These are phyloP conservation scores for Penicillium canariense DNA, from an alignment of 495 filamentous ascomycete genomes.

Conservation along the genomic window DNA sequence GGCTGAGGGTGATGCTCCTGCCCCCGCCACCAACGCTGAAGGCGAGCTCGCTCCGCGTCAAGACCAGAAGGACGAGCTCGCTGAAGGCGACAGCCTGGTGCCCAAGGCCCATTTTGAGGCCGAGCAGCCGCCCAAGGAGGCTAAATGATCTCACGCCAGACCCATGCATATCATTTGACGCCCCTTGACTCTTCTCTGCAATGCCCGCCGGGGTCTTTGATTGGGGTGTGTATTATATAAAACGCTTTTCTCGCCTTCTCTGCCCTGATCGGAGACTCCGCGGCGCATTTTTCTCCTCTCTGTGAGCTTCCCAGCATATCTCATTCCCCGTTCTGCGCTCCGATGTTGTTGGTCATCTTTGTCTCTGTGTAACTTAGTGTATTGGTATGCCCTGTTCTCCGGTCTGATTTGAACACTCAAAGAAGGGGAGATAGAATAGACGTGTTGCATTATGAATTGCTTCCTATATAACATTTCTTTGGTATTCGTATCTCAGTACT, in stretches of 20 bases:
- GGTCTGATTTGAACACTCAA: slow-evolving; percentile 10
- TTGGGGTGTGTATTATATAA: slow-evolving; percentile 32
- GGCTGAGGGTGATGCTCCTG: slow-evolving; percentile 25
- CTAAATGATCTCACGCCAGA: slow-evolving; percentile 19
- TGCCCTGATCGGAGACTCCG: slow-evolving; percentile 12
- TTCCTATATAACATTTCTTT: background rate
- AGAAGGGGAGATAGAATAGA: slow-evolving; percentile 27
- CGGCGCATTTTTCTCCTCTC: slow-evolving; percentile 18
- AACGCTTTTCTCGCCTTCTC: slow-evolving; percentile 17
- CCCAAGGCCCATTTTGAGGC: slow-evolving; percentile 53
- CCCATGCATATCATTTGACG: slow-evolving; percentile 10
- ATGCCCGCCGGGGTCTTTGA: slow-evolving; percentile 16
- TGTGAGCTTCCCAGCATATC: slow-evolving; percentile 28
- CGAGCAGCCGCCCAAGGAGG: slow-evolving; percentile 29
- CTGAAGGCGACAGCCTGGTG: slow-evolving; percentile 45
- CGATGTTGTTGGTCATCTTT: slow-evolving; percentile 17
- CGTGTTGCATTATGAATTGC: slow-evolving; percentile 24
- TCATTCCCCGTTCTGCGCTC: slow-evolving; percentile 29
- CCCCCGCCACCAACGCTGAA: slow-evolving; percentile 17
- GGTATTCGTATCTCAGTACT: background rate
- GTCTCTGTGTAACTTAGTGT: slow-evolving; percentile 35
- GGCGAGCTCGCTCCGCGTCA: slow-evolving; percentile 19
- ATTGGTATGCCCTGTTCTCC: slow-evolving; percentile 28
- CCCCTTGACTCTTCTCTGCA: slow-evolving; percentile 11
- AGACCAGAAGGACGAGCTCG: slow-evolving; percentile 21